phyloP scores from a whole-genome alignment of 2,329 filamentous ascomycete species.

The Aureobasidium zeae region DNA sequence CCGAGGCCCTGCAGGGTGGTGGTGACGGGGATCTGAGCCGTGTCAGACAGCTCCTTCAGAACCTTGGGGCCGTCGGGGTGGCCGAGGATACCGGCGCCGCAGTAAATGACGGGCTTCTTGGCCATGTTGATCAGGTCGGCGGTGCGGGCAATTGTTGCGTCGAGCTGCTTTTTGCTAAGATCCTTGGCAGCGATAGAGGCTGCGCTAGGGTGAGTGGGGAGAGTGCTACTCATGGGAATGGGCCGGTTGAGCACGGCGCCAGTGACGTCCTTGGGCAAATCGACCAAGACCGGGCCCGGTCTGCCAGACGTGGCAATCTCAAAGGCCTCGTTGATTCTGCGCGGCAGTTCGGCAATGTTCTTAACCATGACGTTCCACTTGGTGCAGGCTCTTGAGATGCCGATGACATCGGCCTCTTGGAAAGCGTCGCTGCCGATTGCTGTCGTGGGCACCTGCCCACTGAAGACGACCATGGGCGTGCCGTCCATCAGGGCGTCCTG shows the following conservation, averaged over 20 bases:
- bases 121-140: slow-evolving; percentile 75
- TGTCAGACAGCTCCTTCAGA: slow-evolving; percentile 79
- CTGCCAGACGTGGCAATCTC: slow-evolving; percentile 93
- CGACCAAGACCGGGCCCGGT: slow-evolving; percentile 88
- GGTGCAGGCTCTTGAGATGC: slow-evolving; percentile 88
- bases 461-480: slow-evolving; percentile 92
- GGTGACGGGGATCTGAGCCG: slow-evolving; percentile 84
- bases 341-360: slow-evolving; percentile 83
- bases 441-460: slow-evolving; percentile 79
- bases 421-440: slow-evolving; percentile 94
- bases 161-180: slow-evolving; percentile 60
- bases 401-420: slow-evolving; percentile 90
- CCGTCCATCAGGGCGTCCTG: slow-evolving; percentile 93
- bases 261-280: slow-evolving; percentile 93
- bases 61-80: slow-evolving; percentile 68
- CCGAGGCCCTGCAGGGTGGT: slow-evolving; percentile 92
- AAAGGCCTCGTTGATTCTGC: slow-evolving; percentile 94
- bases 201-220: slow-evolving; percentile 75
- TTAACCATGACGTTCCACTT: slow-evolving; percentile 99
- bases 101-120: slow-evolving; percentile 92
- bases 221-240: slow-evolving; percentile 65
- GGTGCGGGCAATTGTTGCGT: slow-evolving; percentile 64
- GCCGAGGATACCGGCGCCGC: slow-evolving; percentile 79
- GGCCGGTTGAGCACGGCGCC: slow-evolving; percentile 72
- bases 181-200: slow-evolving; percentile 75